These are phyloP conservation scores for Tuber aestivum DNA, from an alignment of 495 filamentous ascomycete species.

Conservation along the genomic window DNA sequence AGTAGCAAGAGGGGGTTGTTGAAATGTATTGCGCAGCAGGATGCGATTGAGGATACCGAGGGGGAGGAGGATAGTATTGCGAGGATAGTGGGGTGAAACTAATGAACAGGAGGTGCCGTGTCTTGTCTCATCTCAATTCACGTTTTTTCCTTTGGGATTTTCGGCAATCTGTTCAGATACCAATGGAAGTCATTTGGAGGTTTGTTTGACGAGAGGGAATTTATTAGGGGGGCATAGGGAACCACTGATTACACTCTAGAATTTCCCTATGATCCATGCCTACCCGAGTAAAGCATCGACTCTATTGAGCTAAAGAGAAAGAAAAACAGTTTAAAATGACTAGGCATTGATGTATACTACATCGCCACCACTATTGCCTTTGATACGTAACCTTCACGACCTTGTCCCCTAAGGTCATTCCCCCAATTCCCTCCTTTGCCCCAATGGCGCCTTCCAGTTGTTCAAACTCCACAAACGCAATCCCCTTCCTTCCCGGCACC, in stretches of 20 bases:
- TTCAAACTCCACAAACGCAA: conserved; percentile 97
- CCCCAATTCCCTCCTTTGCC: conserved; percentile 89
- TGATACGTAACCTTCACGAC: conserved; percentile 82
- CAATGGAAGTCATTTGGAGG: background rate
- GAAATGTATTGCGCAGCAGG: conserved; percentile 61
- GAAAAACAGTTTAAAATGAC: background rate
- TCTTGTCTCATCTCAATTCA: conserved; percentile 1
- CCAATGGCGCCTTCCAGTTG: conserved; percentile 79
- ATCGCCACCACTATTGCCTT: conserved; percentile 56
- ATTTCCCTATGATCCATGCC: background rate
- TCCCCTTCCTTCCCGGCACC: conserved; percentile 78
- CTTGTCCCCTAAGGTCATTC: conserved; percentile 72
- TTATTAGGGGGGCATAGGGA: background rate
- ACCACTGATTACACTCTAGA: background rate
- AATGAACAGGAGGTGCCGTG: background rate
- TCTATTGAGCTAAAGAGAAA: background rate
- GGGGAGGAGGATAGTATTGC: conserved; percentile 39
- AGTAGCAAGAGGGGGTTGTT: conserved; percentile 98
- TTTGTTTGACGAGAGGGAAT: background rate
- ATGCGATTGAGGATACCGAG: conserved; percentile 43
- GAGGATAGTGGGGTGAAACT: conserved; percentile 25
- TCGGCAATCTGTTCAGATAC: background rate
- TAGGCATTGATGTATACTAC: background rate
- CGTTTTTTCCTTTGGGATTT: background rate
- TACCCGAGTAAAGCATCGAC: background rate